A percentile compares a stretch with the other conserved stretches of the same genome.
phyloP scores from a whole-genome alignment of 1,284 basidiomycete genomes.

The Microbotryomycetes sp. region DNA sequence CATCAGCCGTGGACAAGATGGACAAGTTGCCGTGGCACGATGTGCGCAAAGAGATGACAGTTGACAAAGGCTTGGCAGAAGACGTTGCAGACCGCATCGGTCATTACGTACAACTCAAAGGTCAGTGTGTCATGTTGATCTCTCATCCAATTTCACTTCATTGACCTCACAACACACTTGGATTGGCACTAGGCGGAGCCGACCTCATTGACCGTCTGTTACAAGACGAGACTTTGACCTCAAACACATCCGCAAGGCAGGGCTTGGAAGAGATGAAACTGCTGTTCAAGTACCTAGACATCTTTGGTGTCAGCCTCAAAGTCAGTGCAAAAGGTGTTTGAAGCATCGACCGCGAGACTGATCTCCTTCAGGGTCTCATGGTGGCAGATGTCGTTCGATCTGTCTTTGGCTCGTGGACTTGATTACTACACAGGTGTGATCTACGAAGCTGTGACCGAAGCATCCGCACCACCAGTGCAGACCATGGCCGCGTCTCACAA shows the following conservation, averaged over 20 bases:
- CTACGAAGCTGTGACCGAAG: conserved; percentile 91
- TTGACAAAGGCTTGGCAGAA: conserved; percentile 84
- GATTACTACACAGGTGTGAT: conserved; percentile 99
- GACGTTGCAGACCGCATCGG: conserved; percentile 88
- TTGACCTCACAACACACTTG: not conserved
- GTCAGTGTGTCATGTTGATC: conserved; percentile 44
- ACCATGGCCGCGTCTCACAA: conserved; percentile 41
- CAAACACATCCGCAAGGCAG: conserved; percentile 68
- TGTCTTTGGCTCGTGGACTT: conserved; percentile 89
- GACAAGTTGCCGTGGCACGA: conserved; percentile 94
- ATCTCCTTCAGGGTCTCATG: not conserved
- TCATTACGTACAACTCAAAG: conserved; percentile 92
- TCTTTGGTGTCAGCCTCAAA: conserved; percentile 73
- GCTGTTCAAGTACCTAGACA: conserved; percentile 74
- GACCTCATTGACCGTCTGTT: conserved; percentile 71
- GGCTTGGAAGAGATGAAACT: conserved; percentile 87
- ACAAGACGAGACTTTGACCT: conserved; percentile 59
- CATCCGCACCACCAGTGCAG: conserved; percentile 55
- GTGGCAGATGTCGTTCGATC: conserved; percentile 81
- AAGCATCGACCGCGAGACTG: not conserved
- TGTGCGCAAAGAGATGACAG: conserved; percentile 92
- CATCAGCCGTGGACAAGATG: conserved; percentile 95
- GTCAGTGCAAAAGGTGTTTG: conserved; percentile 45
- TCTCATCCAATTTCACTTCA: no score
- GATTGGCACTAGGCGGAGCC: conserved; percentile 55